Evolutionary conservation across 169 alveolate species (phyloP).

Genomic region (Perkinsus chesapeaki): DNA sequence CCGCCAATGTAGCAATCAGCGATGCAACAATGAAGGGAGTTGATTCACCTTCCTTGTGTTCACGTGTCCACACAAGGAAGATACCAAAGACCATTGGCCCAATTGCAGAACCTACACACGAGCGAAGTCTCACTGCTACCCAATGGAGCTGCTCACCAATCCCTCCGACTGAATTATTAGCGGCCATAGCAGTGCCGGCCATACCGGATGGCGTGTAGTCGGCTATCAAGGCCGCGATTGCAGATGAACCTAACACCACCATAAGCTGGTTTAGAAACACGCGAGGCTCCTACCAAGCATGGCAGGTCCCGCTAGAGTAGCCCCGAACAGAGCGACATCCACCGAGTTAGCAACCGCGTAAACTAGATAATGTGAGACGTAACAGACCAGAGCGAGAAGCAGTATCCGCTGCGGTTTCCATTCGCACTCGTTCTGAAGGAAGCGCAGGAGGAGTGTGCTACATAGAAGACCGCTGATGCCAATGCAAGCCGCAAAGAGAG

Average conservation of each 20-base stretch:
- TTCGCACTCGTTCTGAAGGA: background rate
- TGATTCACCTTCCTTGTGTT: background rate
- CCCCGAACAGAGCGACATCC: background rate
- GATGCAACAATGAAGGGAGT: background rate
- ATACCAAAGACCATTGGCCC: background rate
- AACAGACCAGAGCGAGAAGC: background rate
- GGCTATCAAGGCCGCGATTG: background rate
- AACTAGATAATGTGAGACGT: background rate
- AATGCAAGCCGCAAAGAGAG: background rate
- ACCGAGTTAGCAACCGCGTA: background rate
- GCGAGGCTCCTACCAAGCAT: background rate
- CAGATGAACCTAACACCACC: background rate
- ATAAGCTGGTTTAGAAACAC: background rate
- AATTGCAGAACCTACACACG: background rate
- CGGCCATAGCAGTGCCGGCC: background rate
- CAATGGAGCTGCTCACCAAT: background rate
- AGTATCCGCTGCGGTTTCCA: background rate
- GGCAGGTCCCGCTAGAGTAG: background rate
- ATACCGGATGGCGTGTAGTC: background rate
- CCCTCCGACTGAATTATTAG: background rate
- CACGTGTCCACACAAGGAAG: background rate
- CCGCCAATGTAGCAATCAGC: background rate
- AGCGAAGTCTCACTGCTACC: background rate
- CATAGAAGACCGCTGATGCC: conserved; percentile 1
- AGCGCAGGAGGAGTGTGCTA: background rate